Percentiles rank a stretch among this genome's conserved stretches.
These are phyloP conservation scores for Hortiboletus campestris DNA, from an alignment of 768 basidiomycete genomes.

Conservation along the genomic window DNA sequence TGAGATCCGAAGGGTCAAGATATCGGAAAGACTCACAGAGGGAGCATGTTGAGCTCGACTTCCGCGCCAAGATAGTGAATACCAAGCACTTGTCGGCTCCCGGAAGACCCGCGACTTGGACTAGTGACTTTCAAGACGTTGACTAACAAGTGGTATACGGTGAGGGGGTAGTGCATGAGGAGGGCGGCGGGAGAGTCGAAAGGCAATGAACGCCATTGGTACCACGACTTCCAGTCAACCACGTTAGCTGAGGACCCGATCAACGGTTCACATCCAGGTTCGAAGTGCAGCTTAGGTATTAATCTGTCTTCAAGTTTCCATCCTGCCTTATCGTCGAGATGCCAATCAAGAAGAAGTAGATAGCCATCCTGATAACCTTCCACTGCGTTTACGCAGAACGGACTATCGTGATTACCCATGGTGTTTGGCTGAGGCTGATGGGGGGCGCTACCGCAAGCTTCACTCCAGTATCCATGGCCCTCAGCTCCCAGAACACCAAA, in stretches of 20 bases:
- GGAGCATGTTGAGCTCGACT: constrained; percentile 40
- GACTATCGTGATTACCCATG: background rate
- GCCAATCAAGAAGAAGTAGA: constrained; percentile 30
- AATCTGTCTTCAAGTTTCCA: constrained; percentile 38
- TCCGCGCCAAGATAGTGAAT: constrained; percentile 41
- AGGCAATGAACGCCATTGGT: constrained; percentile 45
- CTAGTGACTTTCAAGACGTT: constrained; percentile 33
- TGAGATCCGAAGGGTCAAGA: background rate
- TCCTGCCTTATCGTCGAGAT: constrained; percentile 32
- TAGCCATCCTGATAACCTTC: constrained; percentile 34
- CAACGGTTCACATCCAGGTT: constrained; percentile 24
- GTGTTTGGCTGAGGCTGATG: constrained; percentile 28
- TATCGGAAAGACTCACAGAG: constrained; percentile 32
- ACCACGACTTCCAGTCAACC: constrained; percentile 43
- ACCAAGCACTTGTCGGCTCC: constrained; percentile 27
- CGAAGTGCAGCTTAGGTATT: constrained; percentile 35
- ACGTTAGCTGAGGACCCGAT: constrained; percentile 30
- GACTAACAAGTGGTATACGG: constrained; percentile 38
- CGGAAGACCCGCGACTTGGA: constrained; percentile 19
- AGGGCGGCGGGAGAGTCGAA: constrained; percentile 42
- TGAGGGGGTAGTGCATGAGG: constrained; percentile 44
- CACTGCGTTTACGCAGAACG: constrained; percentile 6
- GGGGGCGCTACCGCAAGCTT: constrained; percentile 33
- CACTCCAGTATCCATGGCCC: constrained; percentile 43
- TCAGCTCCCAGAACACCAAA: constrained; percentile 39